Percentiles rank a stretch among this genome's conserved stretches.
Conservation (phyloP, 2,329 filamentous ascomycete species). For the Aureobasidium zeae region DNA sequence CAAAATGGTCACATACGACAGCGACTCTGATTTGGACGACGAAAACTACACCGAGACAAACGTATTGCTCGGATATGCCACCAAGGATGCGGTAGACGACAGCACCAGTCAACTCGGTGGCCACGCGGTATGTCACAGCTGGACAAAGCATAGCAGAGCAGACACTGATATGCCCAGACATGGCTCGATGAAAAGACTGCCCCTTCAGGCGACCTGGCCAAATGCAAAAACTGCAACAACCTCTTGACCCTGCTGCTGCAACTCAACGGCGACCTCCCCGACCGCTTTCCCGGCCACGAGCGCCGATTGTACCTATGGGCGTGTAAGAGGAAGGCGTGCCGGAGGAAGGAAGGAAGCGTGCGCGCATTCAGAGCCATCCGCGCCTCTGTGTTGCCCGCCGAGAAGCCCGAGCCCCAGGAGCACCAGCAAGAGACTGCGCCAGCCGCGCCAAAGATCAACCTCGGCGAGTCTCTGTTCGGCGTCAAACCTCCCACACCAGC, state of each 20-base stretch:
- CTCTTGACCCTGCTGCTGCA: slow-evolving; percentile 80
- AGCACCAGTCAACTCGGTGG: slow-evolving; percentile 82
- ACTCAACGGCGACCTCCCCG: slow-evolving; percentile 81
- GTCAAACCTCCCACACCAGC: slow-evolving; percentile 37
- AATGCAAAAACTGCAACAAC: slow-evolving; percentile 79
- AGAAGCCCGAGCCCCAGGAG: slow-evolving; percentile 26
- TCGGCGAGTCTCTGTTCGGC: slow-evolving; percentile 65
- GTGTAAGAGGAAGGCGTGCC: slow-evolving; percentile 69
- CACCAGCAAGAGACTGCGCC: slow-evolving; percentile 20
- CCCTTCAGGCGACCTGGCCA: slow-evolving; percentile 67
- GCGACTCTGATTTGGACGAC: slow-evolving; percentile 64
- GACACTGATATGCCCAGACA: slow-evolving; percentile 38
- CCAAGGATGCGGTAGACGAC: slow-evolving; percentile 69
- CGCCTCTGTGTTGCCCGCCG: slow-evolving; percentile 26
- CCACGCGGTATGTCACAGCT: slow-evolving; percentile 57
- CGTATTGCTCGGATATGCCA: slow-evolving; percentile 82
- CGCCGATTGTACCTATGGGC: slow-evolving; percentile 78
- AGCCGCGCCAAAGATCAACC: slow-evolving; percentile 32
- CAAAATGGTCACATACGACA: slow-evolving; percentile 60
- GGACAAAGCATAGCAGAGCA: neutral
- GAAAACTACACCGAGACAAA: slow-evolving; percentile 70
- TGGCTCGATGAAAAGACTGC: slow-evolving; percentile 69
- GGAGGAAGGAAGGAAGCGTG: slow-evolving; percentile 73
- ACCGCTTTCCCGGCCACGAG: slow-evolving; percentile 78
- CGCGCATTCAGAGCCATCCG: slow-evolving; percentile 63